These are phyloP conservation scores for Suhomyces sp. DNA, from an alignment of 805 yeast genomes.

Conservation along the genomic window DNA sequence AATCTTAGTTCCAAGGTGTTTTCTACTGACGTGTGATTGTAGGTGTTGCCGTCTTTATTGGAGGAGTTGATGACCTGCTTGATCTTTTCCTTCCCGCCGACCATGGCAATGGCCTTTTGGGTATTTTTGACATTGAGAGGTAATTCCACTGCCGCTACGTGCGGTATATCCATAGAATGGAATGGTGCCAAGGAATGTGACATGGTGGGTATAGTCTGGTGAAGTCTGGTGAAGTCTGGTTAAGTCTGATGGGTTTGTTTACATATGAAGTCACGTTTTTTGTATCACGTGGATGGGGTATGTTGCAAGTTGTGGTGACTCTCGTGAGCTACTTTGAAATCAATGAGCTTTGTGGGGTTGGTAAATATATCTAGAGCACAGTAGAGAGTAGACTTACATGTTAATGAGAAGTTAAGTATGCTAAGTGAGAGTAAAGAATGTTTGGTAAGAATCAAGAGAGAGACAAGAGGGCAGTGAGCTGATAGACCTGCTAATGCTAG, in stretches of 20 bases:
- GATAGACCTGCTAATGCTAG: background rate
- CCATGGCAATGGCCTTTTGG: conserved; percentile 60
- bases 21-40: conserved; percentile 25
- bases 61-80: conserved; percentile 38
- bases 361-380: background rate
- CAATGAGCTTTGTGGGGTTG: background rate
- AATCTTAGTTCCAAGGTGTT: conserved; percentile 40
- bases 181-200: conserved; percentile 41
- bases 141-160: conserved; percentile 70
- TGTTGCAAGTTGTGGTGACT: background rate
- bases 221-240: background rate
- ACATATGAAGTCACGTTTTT: background rate
- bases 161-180: conserved; percentile 68
- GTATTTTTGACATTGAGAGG: conserved; percentile 69
- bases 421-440: too few species aligned
- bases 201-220: background rate
- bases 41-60: conserved; percentile 21
- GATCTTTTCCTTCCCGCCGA: conserved; percentile 58
- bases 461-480: too few species aligned
- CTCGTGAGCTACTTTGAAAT: background rate
- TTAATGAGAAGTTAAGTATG: too few species aligned
- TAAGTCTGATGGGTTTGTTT: background rate
- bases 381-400: too few species aligned
- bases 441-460: too few species aligned
- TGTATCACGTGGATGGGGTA: background rate